A percentile compares a stretch with the other conserved stretches of the same genome.
These are phyloP conservation scores for Cubamyces lactineus DNA, from an alignment of 768 basidiomycete genomes.

Conservation along the genomic window DNA sequence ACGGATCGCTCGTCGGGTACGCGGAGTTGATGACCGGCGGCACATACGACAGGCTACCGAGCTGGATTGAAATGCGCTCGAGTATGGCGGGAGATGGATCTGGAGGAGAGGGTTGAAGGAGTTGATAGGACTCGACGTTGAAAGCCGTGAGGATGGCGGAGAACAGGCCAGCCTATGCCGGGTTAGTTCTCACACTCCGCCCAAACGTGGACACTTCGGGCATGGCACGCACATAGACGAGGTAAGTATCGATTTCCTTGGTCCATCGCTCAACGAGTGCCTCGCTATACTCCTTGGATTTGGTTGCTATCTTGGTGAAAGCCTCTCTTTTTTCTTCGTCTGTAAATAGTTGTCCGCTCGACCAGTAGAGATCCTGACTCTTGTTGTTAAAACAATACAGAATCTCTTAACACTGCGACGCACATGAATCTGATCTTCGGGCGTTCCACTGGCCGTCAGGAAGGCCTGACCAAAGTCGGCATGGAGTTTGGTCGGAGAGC, in stretches of 20 bases:
- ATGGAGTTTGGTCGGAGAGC: no score
- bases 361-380: neutral
- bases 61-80: constrained; percentile 11
- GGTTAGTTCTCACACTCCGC: no score
- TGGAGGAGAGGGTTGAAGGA: constrained; percentile 20
- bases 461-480: no score
- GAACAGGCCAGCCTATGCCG: constrained; percentile 31
- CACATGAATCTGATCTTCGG: no score
- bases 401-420: no score
- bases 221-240: neutral
- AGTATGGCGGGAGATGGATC: neutral
- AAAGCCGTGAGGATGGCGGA: constrained; percentile 33
- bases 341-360: neutral
- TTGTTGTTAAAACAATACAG: neutral
- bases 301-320: neutral
- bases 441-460: no score
- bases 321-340: constrained; percentile 41
- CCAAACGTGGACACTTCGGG: no score
- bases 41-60: constrained; percentile 14
- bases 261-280: constrained; percentile 3
- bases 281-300: constrained; percentile 6
- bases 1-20: neutral
- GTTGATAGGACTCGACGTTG: constrained; percentile 27
- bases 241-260: constrained; percentile 11
- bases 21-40: constrained; percentile 20